Evolutionary conservation across 2,329 filamentous ascomycete genomes (phyloP).

Genomic region (Thelonectria discophora): DNA sequence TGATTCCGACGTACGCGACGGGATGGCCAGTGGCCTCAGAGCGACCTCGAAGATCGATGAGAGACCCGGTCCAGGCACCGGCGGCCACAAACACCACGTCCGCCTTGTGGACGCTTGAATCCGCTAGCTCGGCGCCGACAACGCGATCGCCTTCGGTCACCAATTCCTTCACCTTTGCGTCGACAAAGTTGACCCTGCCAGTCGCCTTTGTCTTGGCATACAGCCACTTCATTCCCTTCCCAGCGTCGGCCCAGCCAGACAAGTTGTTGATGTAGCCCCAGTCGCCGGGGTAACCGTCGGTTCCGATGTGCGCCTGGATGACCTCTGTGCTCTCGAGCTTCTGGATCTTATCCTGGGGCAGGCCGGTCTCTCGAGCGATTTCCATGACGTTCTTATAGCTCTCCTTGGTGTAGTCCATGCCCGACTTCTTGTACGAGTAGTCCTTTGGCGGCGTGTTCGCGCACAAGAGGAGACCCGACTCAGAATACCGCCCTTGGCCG

Average conservation of each 20-base stretch:
- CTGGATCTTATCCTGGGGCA: slow-evolving; percentile 51
- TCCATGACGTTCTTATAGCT: slow-evolving; percentile 69
- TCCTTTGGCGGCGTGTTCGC: slow-evolving; percentile 55
- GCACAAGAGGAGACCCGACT: slow-evolving; percentile 74
- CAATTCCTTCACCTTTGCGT: slow-evolving; percentile 58
- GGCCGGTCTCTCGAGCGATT: slow-evolving; percentile 53
- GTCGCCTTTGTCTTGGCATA: slow-evolving; percentile 62
- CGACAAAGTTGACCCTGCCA: slow-evolving; percentile 64
- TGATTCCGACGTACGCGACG: slow-evolving; percentile 80
- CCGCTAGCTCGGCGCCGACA: slow-evolving; percentile 61
- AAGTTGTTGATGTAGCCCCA: slow-evolving; percentile 78
- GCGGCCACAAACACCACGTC: slow-evolving; percentile 83
- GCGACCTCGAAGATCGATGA: slow-evolving; percentile 81
- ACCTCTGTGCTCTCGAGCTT: slow-evolving; percentile 56
- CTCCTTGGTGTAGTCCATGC: slow-evolving; percentile 66
- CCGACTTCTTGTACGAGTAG: slow-evolving; percentile 50
- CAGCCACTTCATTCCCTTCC: slow-evolving; percentile 72
- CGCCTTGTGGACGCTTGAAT: slow-evolving; percentile 57
- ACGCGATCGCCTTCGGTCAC: slow-evolving; percentile 51
- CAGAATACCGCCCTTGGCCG: slow-evolving; percentile 72
- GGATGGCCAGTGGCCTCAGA: slow-evolving; percentile 84
- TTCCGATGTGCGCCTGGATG: slow-evolving; percentile 57
- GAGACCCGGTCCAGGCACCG: slow-evolving; percentile 83
- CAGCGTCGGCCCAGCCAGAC: slow-evolving; percentile 85
- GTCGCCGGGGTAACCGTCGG: slow-evolving; percentile 63